A percentile compares a stretch with the other conserved stretches of the same genome.
These are phyloP conservation scores for Waitea zeae DNA, from an alignment of 1,284 basidiomycete species.

Conservation along the genomic window DNA sequence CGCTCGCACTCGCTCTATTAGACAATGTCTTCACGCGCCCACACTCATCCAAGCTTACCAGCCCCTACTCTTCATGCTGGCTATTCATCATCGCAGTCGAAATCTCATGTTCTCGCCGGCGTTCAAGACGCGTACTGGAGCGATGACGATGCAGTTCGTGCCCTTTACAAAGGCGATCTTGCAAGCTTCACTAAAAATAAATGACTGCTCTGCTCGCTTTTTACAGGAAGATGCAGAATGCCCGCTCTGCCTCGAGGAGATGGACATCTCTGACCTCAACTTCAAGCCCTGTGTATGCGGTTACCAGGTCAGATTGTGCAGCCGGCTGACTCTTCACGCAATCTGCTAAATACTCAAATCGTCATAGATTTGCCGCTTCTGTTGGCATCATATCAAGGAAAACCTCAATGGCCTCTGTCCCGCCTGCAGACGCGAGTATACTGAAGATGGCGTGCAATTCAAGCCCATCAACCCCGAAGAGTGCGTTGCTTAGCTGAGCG, in stretches of 20 bases:
- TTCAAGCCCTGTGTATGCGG: constrained; percentile 99
- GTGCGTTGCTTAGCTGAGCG: constrained; percentile 33
- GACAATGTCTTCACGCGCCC: constrained; percentile 17
- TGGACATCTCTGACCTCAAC: constrained; percentile 97
- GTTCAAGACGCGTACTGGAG: constrained; percentile 98
- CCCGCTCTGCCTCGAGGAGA: constrained; percentile 95
- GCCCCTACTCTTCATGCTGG: constrained; percentile 54
- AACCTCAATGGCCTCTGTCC: constrained; percentile 95
- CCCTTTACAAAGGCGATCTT: too few relatives aligned
- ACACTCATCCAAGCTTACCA: constrained; percentile 39
- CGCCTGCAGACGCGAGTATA: constrained; percentile 89
- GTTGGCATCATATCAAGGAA: constrained; percentile 97
- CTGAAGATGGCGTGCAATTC: constrained; percentile 88
- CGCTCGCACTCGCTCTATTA: neutral
- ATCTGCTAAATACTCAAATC: too few relatives aligned
- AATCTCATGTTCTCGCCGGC: constrained; percentile 71
- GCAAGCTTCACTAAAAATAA: too few relatives aligned
- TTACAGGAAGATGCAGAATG: constrained; percentile 96
- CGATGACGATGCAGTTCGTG: constrained; percentile 70
- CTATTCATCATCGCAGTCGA: constrained; percentile 54
- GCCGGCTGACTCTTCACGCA: too few relatives aligned
- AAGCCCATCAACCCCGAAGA: constrained; percentile 93
- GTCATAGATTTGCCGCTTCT: constrained; percentile 93
- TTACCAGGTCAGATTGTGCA: constrained; percentile 59
- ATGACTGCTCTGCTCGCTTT: neutral